Percentiles rank a stretch among this genome's conserved stretches.
phyloP scores from a whole-genome alignment of 1,139 yeast species.

The Blastobotrys illinoisensis region DNA sequence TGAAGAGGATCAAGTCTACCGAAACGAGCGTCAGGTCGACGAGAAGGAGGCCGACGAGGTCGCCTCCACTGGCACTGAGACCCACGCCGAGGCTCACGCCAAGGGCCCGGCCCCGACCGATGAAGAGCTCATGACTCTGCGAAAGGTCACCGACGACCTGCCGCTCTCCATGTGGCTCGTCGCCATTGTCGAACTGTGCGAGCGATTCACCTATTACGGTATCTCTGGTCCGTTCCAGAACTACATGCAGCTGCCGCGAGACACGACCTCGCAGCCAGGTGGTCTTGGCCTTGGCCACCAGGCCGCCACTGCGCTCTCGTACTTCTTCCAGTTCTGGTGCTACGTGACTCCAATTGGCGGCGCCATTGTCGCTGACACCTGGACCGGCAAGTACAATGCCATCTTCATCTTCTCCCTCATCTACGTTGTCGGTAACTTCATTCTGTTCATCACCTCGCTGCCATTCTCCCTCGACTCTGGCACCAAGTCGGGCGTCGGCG shows the following conservation, averaged over 20 bases:
- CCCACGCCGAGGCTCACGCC: conserved; percentile 24
- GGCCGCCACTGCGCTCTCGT: conserved; percentile 70
- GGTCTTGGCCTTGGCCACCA: conserved; percentile 55
- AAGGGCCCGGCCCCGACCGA: conserved; percentile 36
- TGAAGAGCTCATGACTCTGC: conserved; percentile 43
- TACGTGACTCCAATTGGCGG: conserved; percentile 75
- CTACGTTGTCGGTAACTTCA: conserved; percentile 55
- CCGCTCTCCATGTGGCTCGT: conserved; percentile 61
- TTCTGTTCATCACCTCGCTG: conserved; percentile 66
- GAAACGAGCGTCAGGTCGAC: conserved; percentile 2
- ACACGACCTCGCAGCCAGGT: conserved; percentile 47
- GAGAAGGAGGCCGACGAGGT: conserved; percentile 1
- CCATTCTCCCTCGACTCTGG: conserved; percentile 46
- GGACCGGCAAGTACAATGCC: conserved; percentile 66
- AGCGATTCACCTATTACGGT: conserved; percentile 82
- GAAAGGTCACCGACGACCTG: conserved; percentile 38
- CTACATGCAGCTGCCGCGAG: conserved; percentile 52
- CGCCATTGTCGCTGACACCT: conserved; percentile 72
- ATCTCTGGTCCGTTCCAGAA: conserved; percentile 71
- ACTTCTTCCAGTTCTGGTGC: conserved; percentile 78
- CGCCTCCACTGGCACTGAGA: background rate
- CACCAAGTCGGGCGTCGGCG: conserved; percentile 41
- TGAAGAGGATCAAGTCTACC: background rate
- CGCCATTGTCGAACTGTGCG: conserved; percentile 74
- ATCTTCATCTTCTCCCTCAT: conserved; percentile 56